Evolutionary conservation across 78 protist species (phyloP), one percentile per base, ranked within the genome.

Genomic region (Isochrysis galbana): DNA sequence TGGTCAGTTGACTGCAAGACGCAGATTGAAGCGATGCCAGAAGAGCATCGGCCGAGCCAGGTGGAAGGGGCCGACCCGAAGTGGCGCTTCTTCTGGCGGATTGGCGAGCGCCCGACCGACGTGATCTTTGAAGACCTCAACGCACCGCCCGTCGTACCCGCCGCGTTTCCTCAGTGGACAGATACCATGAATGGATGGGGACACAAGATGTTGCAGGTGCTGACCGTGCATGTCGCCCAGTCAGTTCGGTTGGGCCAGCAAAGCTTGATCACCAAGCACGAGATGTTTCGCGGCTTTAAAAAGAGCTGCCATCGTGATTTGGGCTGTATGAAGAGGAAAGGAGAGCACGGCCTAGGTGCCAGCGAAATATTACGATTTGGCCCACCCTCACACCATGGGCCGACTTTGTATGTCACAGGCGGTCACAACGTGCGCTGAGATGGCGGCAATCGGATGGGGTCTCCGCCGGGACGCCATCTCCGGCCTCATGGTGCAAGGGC

Each of bases 81-180:
- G 91, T 96, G 97, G 98, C 91, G 98, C 84, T 97, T 94, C 95
- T 96, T 96, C 90, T 96, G 97, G 97, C 90, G 97, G 70, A 91
- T 96, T 61, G 97, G 98, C 42, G 97, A 95, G 88, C 80, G 96
- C 21, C 98, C 98, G 87, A 34, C 32, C 14, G 86, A 93, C n/a
- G 91, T 96, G 26, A 69, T 90, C 74, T 96, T 77, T 82, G 95
- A 90, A 45, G 95, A 94, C 34, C 90, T 95, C 38, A 95, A 97
- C 54, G 94, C 95, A 32, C 93, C 90, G 88, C 96, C 95, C 51
- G 97, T 97, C 34, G 55, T 92, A 22, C 98, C 97, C 25, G 90
- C 17, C 10, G 90, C 84, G 7, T 91, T 93, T 32, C 91, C 94
- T 10, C 36, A 91, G 1, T 93, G 92, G 94, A 39, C 29, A 2